These are phyloP conservation scores for Aplosporella prunicola DNA, from an alignment of 2,329 filamentous ascomycete genomes.

Conservation along the genomic window DNA sequence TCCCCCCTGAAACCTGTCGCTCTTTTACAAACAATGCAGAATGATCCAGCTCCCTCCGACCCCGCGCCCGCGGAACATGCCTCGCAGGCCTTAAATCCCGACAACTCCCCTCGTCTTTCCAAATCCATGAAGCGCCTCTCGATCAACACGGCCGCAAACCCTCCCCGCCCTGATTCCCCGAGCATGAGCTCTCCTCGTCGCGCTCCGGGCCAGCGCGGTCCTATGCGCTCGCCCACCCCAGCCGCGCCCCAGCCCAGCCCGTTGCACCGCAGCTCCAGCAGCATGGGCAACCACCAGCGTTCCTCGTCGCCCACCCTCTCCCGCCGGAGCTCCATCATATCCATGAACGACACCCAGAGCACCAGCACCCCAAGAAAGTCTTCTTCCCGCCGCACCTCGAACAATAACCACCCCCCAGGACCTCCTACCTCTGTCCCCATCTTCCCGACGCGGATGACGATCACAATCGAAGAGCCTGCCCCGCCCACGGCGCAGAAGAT, in stretches of 20 bases:
- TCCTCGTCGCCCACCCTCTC: conserved; percentile 33
- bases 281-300: conserved; percentile 30
- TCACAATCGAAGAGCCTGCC: conserved; percentile 32
- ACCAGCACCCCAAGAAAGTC: conserved; percentile 27
- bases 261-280: conserved; percentile 35
- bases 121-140: conserved; percentile 29
- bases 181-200: conserved; percentile 18
- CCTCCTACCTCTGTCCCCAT: conserved; percentile 30
- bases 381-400: conserved; percentile 35
- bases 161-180: conserved; percentile 23
- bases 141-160: conserved; percentile 23
- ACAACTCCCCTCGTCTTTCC: conserved; percentile 24
- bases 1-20: conserved; percentile 4
- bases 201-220: conserved; percentile 15
- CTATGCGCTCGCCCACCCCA: conserved; percentile 20
- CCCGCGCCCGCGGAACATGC: neutral
- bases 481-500: conserved; percentile 47
- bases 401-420: conserved; percentile 30
- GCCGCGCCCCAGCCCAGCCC: conserved; percentile 18
- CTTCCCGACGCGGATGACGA: too few species aligned
- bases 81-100: conserved; percentile 25
- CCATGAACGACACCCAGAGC: conserved; percentile 4
- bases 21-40: conserved; percentile 10
- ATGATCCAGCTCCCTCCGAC: conserved; percentile 4
- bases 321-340: conserved; percentile 9